Evolutionary conservation across 352 stramenopile species (phyloP).

Genomic region (Pythium chondricola): DNA sequence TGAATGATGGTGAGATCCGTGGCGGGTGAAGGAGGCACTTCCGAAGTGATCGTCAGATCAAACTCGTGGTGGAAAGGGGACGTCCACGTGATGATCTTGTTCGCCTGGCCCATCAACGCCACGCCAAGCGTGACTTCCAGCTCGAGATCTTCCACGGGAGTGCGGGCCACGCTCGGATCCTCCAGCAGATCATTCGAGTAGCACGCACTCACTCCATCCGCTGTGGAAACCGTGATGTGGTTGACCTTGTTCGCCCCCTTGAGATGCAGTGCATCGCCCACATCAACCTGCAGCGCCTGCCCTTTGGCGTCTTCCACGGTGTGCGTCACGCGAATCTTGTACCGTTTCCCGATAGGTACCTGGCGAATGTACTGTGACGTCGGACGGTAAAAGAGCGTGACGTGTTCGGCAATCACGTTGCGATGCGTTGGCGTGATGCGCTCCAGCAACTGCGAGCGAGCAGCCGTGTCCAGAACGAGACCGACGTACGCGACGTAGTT

Average conservation of each 20-base stretch:
- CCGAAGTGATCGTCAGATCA: too few species aligned
- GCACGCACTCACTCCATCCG: conserved; percentile 31
- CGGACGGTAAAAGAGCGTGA: conserved; percentile 61
- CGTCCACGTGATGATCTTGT: conserved; percentile 8
- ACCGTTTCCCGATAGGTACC: conserved; percentile 34
- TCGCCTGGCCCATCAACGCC: conserved; percentile 9
- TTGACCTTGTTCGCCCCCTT: conserved; percentile 44
- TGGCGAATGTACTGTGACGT: conserved; percentile 42
- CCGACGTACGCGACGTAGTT: conserved; percentile 39
- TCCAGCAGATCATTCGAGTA: conserved; percentile 68
- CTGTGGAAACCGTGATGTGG: conserved; percentile 60
- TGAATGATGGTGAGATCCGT: conserved; percentile 8
- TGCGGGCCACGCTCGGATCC: neutral
- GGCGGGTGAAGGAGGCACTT: too few species aligned
- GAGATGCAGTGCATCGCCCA: conserved; percentile 31
- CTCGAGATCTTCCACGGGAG: conserved; percentile 2
- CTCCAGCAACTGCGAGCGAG: conserved; percentile 27
- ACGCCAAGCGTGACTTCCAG: conserved; percentile 11
- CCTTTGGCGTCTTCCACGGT: conserved; percentile 37
- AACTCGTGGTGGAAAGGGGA: conserved; percentile 14
- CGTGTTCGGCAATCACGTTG: conserved; percentile 49
- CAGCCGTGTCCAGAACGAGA: conserved; percentile 38
- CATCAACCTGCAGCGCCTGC: conserved; percentile 43
- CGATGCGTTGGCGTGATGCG: conserved; percentile 21
- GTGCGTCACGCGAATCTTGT: conserved; percentile 27